Conservation (phyloP, 306 rosid genomes). For the Dicorynia guianensis region DNA sequence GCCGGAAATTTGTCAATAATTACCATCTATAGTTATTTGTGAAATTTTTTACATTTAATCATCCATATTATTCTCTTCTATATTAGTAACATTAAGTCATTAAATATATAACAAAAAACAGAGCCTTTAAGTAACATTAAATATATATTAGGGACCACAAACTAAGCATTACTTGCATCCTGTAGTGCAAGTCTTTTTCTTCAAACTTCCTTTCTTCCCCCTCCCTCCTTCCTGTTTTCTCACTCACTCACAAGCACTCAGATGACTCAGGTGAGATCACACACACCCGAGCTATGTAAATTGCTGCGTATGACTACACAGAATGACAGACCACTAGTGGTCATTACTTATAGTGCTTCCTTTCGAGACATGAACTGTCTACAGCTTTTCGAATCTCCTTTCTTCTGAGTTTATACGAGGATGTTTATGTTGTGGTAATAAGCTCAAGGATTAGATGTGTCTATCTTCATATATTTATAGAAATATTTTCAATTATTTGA, state of each 20-base stretch:
- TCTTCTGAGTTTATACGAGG: neutral
- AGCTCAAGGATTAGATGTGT: neutral
- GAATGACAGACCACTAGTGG: neutral
- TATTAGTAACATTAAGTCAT: neutral
- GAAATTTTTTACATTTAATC: slow-evolving; percentile 20
- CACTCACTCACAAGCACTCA: too few relatives aligned
- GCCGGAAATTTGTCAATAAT: neutral
- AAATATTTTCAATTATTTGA: neutral
- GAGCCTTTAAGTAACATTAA: neutral
- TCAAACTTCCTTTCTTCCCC: too few relatives aligned
- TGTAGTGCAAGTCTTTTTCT: too few relatives aligned
- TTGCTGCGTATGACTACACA: neutral
- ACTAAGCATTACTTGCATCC: too few relatives aligned
- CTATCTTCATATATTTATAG: neutral
- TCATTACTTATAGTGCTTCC: neutral
- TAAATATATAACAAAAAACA: too few relatives aligned
- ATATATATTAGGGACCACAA: neutral
- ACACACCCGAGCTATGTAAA: too few relatives aligned
- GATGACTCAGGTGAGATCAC: too few relatives aligned
- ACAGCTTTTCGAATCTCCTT: neutral
- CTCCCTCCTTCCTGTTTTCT: too few relatives aligned
- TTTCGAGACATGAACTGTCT: neutral
- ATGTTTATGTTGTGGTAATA: slow-evolving; percentile 1
- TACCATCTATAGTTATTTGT: neutral
- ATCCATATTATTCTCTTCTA: neutral